Evolutionary conservation across 177 flowering plant genomes (phyloP), one percentile per base, ranked within the genome.

Genomic region (Vitis hybrid): DNA sequence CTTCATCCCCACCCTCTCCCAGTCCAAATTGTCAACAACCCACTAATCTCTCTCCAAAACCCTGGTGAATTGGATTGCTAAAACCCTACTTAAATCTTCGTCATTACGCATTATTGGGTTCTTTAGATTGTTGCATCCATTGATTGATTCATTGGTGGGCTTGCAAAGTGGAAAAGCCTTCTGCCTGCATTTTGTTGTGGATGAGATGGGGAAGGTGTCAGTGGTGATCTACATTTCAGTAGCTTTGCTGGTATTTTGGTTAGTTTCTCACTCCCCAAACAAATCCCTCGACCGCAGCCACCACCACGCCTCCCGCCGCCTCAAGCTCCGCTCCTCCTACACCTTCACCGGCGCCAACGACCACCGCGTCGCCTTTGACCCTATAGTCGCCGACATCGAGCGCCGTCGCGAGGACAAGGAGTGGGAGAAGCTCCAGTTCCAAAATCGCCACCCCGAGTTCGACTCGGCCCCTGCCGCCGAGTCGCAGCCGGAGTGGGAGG

Each of bases 401-500:
- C 92, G 96, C 49, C 83, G 77, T 52, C 86, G 91, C 3, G 94
- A 88, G 76, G 99, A 93, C 78, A 83, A 72, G 77, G 69, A 85
- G 68, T 93, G 98, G 97, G 97, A 93, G 83, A 81, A 77, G 74
- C 73, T 72, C 64, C 77, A 84, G 72, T 62, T 90, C 51, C 81
- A 84, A 50, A 80, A 84, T 10, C 11, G 73, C 19, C 87, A 80
- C 59, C 80, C 80, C 15, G 83, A 77, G 54, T 11, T 77, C 21
- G 76, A 76, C 35, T 30, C 75, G 21, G 93, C 96, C 2, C 92
- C 88, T 0, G 97, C 72, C 3, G 78, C 72, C 1, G 96, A 90
- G 78, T 52, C 87, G 4, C 94, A 91, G 85, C 97, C 96, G 21
- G 98, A 93, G 80, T 93, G 98, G 99, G 97, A 89, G 78, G 96